Base-by-base conservation (phyloP, 2,329 filamentous ascomycete genomes). In the Neofusicoccum kwambonambiense region DNA sequence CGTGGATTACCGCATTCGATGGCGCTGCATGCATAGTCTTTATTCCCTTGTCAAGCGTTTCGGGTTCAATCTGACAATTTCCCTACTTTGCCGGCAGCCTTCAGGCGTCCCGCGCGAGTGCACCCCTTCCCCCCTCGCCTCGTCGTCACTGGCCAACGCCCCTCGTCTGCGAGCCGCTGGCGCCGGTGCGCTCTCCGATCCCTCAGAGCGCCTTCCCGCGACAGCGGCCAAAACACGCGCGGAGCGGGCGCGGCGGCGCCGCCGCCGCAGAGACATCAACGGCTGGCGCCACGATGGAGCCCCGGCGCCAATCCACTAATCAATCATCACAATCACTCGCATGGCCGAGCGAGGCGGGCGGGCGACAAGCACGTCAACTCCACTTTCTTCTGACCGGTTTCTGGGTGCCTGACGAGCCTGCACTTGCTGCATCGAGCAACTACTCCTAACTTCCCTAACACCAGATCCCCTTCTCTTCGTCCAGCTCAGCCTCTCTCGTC, bases 301-400 rank as follows among this genome's bases (percentile, higher is more conserved):
- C 56, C 56, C 56, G n/a, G 56, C 56, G 56, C 22, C 56, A 47
- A 58, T 41, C 41, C 39, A 58, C 54, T 58, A 58, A 58, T 58
- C 54, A 58, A 60, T 47, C 56, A 47, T 47, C 42, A 47, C 56
- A 60, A 60, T 60, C 56, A 60, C 56, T 44, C 42, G 56, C 56
- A 60, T 60, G 42, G 42, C 41, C 42, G 56, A 35, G 41, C 56
- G 42, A 22, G 41, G 27, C 37, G 13, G 37, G 42, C 56, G 41
- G 56, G 19, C 27, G 56, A 44, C 39, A 34, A 58, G 56, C 56
- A 60, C 42, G 56, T 60, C 56, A 60, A 60, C 56, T 60, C 56
- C 56, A 60, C 56, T 60, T 60, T 60, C 56, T 60, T 45, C 56
- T 60, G 56, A 60, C 56, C 56, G 56, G 56, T 60, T 60, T 60